Conservation (phyloP, 208 protist species). For the Acanthamoeba healyi region DNA sequence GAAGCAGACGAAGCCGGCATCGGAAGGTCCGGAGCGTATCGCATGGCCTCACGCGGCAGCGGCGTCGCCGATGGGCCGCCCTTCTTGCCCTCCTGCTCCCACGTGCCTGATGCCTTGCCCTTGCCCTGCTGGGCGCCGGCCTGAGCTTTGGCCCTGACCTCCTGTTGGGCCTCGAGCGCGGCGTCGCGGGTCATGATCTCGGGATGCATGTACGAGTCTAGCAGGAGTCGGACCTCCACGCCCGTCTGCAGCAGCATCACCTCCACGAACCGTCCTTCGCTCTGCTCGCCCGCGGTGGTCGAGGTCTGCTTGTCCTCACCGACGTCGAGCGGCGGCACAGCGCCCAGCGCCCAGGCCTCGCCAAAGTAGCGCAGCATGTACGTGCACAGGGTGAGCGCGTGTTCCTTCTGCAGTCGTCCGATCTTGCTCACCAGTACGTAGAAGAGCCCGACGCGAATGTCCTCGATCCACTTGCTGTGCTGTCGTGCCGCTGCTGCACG, state of each 20-base stretch:
- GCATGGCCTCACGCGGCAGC: constrained; percentile 34
- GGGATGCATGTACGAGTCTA: constrained; percentile 69
- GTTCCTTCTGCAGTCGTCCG: constrained; percentile 49
- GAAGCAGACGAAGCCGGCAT: constrained; percentile 1
- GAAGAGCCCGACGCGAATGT: constrained; percentile 59
- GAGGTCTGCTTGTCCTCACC: background rate
- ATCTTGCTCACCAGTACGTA: constrained; percentile 66
- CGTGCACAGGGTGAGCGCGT: constrained; percentile 54
- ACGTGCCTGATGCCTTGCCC: background rate
- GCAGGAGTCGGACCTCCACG: constrained; percentile 33
- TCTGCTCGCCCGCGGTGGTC: constrained; percentile 3
- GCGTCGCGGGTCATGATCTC: constrained; percentile 33
- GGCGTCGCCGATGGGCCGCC: background rate
- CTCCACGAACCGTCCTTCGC: constrained; percentile 21
- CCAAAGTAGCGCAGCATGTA: constrained; percentile 66
- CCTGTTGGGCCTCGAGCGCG: background rate
- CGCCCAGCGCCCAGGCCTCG: constrained; percentile 26
- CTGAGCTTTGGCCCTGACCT: background rate
- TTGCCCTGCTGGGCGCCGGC: background rate
- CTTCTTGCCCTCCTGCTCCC: constrained; percentile 55
- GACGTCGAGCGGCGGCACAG: constrained; percentile 1
- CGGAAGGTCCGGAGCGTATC: background rate
- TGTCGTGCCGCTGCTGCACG: background rate
- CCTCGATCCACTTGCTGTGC: constrained; percentile 43
- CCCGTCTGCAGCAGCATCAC: constrained; percentile 63